Evolutionary conservation across 208 protist species (phyloP).

Genomic region (Leishmania mexicana): DNA sequence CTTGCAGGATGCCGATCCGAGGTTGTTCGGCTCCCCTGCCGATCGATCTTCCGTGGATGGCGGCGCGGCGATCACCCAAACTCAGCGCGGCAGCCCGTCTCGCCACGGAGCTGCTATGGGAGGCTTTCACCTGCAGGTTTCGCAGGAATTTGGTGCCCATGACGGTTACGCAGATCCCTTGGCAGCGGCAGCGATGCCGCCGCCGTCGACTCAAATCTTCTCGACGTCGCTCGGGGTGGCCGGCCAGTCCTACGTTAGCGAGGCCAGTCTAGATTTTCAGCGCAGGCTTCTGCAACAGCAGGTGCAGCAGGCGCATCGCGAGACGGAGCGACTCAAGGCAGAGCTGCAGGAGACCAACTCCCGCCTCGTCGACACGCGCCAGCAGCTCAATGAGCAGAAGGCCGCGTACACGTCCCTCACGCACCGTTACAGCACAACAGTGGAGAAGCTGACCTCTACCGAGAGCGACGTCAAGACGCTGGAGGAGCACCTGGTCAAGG

Average conservation of each 20-base stretch:
- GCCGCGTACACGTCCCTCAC: slow-evolving; percentile 62
- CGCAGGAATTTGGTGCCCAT: background rate
- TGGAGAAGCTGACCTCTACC: slow-evolving; percentile 63
- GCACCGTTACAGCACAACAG: slow-evolving; percentile 54
- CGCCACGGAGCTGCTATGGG: background rate
- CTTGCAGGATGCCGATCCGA: slow-evolving; percentile 27
- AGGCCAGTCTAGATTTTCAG: slow-evolving; percentile 60
- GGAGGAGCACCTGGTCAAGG: slow-evolving; percentile 69
- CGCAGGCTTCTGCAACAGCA: slow-evolving; percentile 65
- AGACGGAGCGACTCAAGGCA: slow-evolving; percentile 48
- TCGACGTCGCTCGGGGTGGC: background rate
- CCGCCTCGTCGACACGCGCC: slow-evolving; percentile 39
- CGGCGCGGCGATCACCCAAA: background rate
- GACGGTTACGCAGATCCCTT: background rate
- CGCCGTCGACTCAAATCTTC: background rate
- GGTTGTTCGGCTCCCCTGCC: slow-evolving; percentile 11
- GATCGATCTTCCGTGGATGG: background rate
- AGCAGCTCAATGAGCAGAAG: slow-evolving; percentile 66
- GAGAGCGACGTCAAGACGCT: slow-evolving; percentile 51
- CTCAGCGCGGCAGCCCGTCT: background rate
- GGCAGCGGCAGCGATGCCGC: background rate
- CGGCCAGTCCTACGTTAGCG: slow-evolving; percentile 9
- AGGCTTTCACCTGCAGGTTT: background rate
- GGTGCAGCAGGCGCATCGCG: slow-evolving; percentile 51
- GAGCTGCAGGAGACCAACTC: slow-evolving; percentile 49